Conservation (phyloP, 495 filamentous ascomycete species). For the Penicillium argentinense region DNA sequence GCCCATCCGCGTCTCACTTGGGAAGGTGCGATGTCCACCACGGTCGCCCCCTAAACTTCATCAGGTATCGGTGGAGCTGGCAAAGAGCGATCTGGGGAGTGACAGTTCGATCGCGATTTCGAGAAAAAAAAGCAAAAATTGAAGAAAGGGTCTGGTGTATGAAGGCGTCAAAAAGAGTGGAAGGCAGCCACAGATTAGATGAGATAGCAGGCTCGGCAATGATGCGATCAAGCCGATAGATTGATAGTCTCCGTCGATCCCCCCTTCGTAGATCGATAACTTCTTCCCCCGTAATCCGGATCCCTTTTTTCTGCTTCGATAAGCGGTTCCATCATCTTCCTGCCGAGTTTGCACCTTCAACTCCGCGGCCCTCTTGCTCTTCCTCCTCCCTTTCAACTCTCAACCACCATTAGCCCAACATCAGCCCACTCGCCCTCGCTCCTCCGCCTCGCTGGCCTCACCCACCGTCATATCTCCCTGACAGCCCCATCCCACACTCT, state of each 20-base stretch:
- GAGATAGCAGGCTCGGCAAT: constrained; percentile 21
- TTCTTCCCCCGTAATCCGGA: constrained; percentile 13
- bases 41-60: constrained; percentile 27
- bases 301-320: too few relatives aligned
- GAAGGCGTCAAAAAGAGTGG: too few relatives aligned
- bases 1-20: constrained; percentile 17
- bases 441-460: neutral
- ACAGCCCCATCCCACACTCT: neutral
- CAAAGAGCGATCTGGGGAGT: constrained; percentile 36
- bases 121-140: constrained; percentile 10
- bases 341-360: neutral
- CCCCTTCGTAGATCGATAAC: constrained; percentile 36
- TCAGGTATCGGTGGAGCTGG: constrained; percentile 36
- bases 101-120: constrained; percentile 14
- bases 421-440: neutral
- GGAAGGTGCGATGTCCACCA: constrained; percentile 30
- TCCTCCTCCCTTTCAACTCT: constrained; percentile 3
- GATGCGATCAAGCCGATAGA: constrained; percentile 28
- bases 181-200: constrained; percentile 25
- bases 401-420: too few relatives aligned
- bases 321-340: constrained; percentile 3
- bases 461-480: constrained; percentile 12
- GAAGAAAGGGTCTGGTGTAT: constrained; percentile 5
- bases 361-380: constrained; percentile 6
- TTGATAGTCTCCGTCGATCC: constrained; percentile 31